phyloP scores from a whole-genome alignment of 2,329 filamentous ascomycete species.

The Thelonectria blattea region DNA sequence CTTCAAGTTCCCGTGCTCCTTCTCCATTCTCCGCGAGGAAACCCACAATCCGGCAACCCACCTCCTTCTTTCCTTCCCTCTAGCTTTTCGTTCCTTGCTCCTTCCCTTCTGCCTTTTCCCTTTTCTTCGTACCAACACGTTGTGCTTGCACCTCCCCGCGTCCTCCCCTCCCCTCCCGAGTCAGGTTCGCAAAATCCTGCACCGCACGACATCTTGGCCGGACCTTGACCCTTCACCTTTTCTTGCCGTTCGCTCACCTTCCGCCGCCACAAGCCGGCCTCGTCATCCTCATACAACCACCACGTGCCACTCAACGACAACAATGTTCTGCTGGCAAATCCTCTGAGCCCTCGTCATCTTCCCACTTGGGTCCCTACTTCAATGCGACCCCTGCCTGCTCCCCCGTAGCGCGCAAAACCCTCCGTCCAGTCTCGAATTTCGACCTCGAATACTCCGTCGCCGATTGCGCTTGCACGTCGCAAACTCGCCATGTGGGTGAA shows the following conservation, averaged over 20 bases:
- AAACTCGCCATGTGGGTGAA: conserved; percentile 34
- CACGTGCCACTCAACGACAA: conserved; percentile 10
- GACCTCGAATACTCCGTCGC: conserved; percentile 18
- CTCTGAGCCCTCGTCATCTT: conserved; percentile 24
- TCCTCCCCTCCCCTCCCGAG: neutral
- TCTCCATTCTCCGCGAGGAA: conserved; percentile 11
- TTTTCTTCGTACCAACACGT: neutral
- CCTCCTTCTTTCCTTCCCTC: conserved; percentile 13
- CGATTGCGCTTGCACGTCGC: conserved; percentile 17
- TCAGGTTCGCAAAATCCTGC: neutral
- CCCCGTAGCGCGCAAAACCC: conserved; percentile 34
- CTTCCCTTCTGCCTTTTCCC: conserved; percentile 5
- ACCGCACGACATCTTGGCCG: neutral
- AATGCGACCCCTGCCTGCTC: conserved; percentile 34
- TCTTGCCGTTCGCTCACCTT: neutral
- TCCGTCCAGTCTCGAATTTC: conserved; percentile 11
- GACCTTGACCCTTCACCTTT: conserved; percentile 5
- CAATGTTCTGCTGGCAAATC: conserved; percentile 29
- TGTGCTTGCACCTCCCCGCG: neutral
- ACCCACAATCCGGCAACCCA: conserved; percentile 18
- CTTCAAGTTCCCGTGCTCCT: conserved; percentile 5
- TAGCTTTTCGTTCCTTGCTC: conserved; percentile 3
- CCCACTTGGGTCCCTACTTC: conserved; percentile 19
- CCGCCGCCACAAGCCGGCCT: conserved; percentile 13
- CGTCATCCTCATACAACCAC: conserved; percentile 12